phyloP scores from a whole-genome alignment of 257 asterid genomes.

The Przewalskia tangutica region DNA sequence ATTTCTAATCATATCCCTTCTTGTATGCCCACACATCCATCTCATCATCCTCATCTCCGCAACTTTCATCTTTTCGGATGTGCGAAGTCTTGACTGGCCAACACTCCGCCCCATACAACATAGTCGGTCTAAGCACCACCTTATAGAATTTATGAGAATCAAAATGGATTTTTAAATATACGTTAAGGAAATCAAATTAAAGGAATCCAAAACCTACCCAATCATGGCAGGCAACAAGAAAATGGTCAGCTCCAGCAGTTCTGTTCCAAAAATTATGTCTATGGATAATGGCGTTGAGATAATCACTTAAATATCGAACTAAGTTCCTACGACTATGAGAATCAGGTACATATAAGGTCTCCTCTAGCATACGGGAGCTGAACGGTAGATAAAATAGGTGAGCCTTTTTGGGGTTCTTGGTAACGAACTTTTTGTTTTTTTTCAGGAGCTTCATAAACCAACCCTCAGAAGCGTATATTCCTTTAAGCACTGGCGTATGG shows the following conservation, averaged over 20 bases:
- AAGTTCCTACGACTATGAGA: conserved; percentile 40
- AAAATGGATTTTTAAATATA: neutral
- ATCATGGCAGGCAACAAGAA: conserved; percentile 84
- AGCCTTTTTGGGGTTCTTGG: conserved; percentile 53
- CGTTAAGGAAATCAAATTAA: neutral
- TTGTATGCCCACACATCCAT: too few relatives aligned
- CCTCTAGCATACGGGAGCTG: conserved; percentile 47
- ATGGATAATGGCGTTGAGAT: conserved; percentile 26
- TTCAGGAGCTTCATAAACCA: conserved; percentile 79
- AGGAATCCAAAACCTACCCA: conserved; percentile 41
- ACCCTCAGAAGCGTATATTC: conserved; percentile 85
- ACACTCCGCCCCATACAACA: too few relatives aligned
- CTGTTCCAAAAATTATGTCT: conserved; percentile 64
- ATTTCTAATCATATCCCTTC: too few relatives aligned
- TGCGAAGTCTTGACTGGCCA: too few relatives aligned
- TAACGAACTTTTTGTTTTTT: conserved; percentile 36
- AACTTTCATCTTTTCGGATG: too few relatives aligned
- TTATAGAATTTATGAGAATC: neutral
- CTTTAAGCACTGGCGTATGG: conserved; percentile 66
- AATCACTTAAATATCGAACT: conserved; percentile 26
- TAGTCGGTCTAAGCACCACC: too few relatives aligned
- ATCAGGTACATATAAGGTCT: conserved; percentile 39
- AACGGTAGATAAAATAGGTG: conserved; percentile 75
- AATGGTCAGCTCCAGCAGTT: conserved; percentile 69
- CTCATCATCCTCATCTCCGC: too few relatives aligned